These are phyloP conservation scores for Beauveria australis DNA, from an alignment of 2,329 filamentous ascomycete species.

Conservation along the genomic window DNA sequence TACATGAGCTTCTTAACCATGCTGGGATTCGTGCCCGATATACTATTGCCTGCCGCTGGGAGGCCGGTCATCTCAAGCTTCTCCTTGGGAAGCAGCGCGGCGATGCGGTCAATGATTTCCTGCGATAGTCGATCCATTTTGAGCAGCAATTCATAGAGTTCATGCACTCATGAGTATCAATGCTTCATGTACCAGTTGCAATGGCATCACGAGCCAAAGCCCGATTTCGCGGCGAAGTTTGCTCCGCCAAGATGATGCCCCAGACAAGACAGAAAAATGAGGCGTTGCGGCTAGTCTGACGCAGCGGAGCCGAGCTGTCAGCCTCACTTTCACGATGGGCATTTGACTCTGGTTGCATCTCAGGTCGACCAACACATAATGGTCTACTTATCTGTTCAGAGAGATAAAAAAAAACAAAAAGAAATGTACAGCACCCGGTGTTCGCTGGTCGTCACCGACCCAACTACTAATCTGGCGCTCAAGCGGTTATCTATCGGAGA, in stretches of 20 bases:
- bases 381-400: too few species aligned
- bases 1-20: not conserved
- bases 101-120: conserved; percentile 6
- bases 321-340: not conserved
- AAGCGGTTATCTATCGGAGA: not conserved
- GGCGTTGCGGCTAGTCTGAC: not conserved
- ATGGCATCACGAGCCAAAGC: not conserved
- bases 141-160: not conserved
- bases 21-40: not conserved
- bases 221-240: not conserved
- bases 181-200: too few species aligned
- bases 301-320: not conserved
- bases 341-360: too few species aligned
- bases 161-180: too few species aligned
- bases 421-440: too few species aligned
- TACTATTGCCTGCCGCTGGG: not conserved
- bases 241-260: not conserved
- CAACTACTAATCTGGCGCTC: too few species aligned
- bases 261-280: not conserved
- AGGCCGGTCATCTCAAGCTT: not conserved
- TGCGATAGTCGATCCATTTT: conserved; percentile 4
- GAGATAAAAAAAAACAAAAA: too few species aligned
- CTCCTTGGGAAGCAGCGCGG: not conserved
- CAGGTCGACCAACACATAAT: too few species aligned
- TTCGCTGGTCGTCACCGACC: too few species aligned